Base-by-base conservation (phyloP, 2,329 filamentous ascomycete genomes). In the Ophiognomonia clavigignenti-juglandacearum region DNA sequence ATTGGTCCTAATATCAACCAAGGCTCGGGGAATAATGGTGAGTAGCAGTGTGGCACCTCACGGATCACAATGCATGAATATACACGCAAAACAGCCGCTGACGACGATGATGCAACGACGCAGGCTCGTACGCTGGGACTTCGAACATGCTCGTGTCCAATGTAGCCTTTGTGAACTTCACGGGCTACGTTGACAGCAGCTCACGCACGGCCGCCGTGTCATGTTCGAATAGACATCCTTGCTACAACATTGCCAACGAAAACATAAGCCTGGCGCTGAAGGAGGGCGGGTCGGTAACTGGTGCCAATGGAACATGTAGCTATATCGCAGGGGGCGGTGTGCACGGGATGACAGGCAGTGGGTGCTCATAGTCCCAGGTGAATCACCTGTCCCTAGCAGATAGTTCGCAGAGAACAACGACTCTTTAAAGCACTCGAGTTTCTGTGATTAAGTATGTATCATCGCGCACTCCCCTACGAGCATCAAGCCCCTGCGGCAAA, bases 111-210 rank as follows among this genome's bases (percentile, higher is more conserved):
- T 3, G 9, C 14, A 6, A 10, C 4, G 35, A 10, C 14, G 11
- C 19, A 52, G 50, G 47, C 18, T 47, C 47, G 1, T 71, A 64
- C 31, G 39, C 59, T 1, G 75, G 75, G 1, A 76, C 73, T 7
- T 73, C 69, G 37, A 66, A 71, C 50, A 74, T 80, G 71, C 60
- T 65, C 10, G 59, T 80, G 37, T 70, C 64, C 1, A 70, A 78
- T 48, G 58, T 78, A 14, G 63, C 62, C 2, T 77, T 74, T 57
- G 64, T 69, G 23, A 76, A 78, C 51, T 77, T 77, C 47, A 74
- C 70, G 0, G 75, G 75, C 1, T 72, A 66, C 46, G 57, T 72
- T 5, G 39, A 34, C 26, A 62, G 56, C 1, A 56, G 55, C 8
- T 64, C 56, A 6, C 61, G 58, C 40, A 67, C 64, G 6, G 66